Evolutionary conservation across 768 basidiomycete genomes (phyloP), one percentile per base, ranked within the genome.

Genomic region (Gloeopeniophorella convolvens): DNA sequence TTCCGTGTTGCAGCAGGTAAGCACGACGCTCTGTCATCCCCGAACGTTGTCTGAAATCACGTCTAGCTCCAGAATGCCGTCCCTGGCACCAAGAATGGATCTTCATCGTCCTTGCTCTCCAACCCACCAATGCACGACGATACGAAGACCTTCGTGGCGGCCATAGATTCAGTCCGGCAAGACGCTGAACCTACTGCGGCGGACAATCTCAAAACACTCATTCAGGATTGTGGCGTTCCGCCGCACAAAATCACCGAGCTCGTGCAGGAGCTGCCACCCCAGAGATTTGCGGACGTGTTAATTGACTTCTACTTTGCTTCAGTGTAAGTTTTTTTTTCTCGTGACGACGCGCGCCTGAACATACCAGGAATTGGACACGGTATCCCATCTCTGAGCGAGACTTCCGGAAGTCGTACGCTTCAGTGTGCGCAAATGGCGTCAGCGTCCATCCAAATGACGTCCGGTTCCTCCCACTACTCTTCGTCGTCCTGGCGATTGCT

Each of bases 231-330:
- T 64, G 93, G 93, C 5, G 89, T 94, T 31, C 80, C 85, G 15
- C 89, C 92, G 1, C 86, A 91, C 54, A 92, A 92, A 66, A 83
- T 97, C 37, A 81, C 85, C 1, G 93, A 95, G 62, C 77, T 97
- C 9, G 72, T 94, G 16, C 82, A 89, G 62, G 92, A 95, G 59
- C 75, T 97, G 36, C 93, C 93, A 39, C 85, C 88, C 4, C 78
- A 78, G 47, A 72, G 79, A 44, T 74, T 83, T 21, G 83, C 87
- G 3, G 83, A 89, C 59, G 79, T 79, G 26, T 79, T 95, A 18
- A 73, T 95, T 52, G 83, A 93, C 60, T 83, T 87, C 65, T 94
- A 89, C 58, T 91, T 90, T 62, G 66, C 69, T 26, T 71, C 79
- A 11, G 78, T 89, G 88, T 89, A 60, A 59, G 82, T 64, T 12